Base-by-base conservation (phyloP, 2,329 filamentous ascomycete species). In the Nigrospora sphaerica region DNA sequence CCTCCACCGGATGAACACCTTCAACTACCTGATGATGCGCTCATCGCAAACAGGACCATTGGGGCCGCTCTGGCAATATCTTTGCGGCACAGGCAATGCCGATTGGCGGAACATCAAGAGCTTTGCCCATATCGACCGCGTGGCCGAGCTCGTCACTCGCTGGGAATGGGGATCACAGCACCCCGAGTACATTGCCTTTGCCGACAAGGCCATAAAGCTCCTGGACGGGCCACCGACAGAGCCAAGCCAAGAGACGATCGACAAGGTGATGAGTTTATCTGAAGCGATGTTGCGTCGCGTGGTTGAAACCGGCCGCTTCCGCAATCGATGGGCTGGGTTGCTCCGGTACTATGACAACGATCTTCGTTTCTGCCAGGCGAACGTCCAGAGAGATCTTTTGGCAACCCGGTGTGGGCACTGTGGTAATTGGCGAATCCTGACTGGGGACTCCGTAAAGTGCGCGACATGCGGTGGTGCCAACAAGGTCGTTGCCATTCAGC, bases 1-100 rank as follows among this genome's bases (percentile, higher is more conserved):
- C 23, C 44, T 55, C 6, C 46, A 58, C 36, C 51, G 49, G 13
- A 56, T 58, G 54, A 57, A 58, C 37, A 39, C 51, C 3, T 57
- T 58, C 42, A 54, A 57, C 28, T 57, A 58, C 31, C 31, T 52
- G 12, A 52, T 48, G 18, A 54, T 58, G 46, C 51, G 54, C 12
- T 48, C 49, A 17, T 55, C 55, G 2, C 35, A 43, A 9, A 47
- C 52, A 9, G 55, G 54, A 5, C 52, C 54, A 11, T 18, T 52
- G 3, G 56, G 54, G 11, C 50, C 55, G 7, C 36, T 58, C 13
- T 57, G 55, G 55, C 52, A 56, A 18, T 56, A 56, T 32, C 39
- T 57, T 2, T 46, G 44, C 36, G 53, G 53, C 11, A 51, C 48
- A 1, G 52, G 54, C 10, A 53, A 49, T 12, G n/a, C 38, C 3